phyloP scores from a whole-genome alignment of 352 stramenopile species.

The Phytophthora sansomeana region DNA sequence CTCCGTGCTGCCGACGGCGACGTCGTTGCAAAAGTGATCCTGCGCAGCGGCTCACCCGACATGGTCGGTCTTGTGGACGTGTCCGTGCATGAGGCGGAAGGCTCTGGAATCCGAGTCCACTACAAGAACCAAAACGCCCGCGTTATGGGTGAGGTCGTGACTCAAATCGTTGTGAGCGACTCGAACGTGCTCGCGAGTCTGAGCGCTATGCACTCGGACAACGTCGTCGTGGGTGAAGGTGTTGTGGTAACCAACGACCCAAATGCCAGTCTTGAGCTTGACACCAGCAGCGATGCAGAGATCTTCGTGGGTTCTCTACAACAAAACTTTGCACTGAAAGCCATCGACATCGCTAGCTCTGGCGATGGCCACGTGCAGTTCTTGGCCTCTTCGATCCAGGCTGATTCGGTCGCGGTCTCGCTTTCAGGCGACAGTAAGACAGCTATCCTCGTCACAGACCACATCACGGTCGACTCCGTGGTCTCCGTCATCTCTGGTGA shows the following conservation, averaged over 20 bases:
- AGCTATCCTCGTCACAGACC: conserved; percentile 14
- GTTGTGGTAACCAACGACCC: conserved; percentile 47
- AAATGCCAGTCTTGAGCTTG: conserved; percentile 29
- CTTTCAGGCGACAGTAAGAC: conserved; percentile 25
- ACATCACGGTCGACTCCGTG: conserved; percentile 25
- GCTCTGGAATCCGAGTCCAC: conserved; percentile 40
- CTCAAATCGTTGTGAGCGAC: conserved; percentile 38
- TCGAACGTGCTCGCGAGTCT: conserved; percentile 31
- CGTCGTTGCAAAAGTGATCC: conserved; percentile 36
- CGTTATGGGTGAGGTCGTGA: conserved; percentile 38
- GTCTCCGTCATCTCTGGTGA: conserved; percentile 23
- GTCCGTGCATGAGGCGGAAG: conserved; percentile 26
- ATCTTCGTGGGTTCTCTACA: conserved; percentile 27
- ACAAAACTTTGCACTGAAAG: conserved; percentile 15
- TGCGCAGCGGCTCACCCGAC: conserved; percentile 36
- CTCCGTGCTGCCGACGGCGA: conserved; percentile 12
- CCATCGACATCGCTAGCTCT: conserved; percentile 25
- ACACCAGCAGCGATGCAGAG: conserved; percentile 28
- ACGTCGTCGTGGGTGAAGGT: conserved; percentile 42
- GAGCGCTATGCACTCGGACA: conserved; percentile 14
- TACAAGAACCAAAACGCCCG: conserved; percentile 54
- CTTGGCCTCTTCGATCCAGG: conserved; percentile 35
- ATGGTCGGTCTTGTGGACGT: conserved; percentile 49
- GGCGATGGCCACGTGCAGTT: conserved; percentile 29
- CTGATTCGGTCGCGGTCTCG: conserved; percentile 10